Conservation (phyloP, 352 stramenopile genomes). For the Globisporangium ultimum region DNA sequence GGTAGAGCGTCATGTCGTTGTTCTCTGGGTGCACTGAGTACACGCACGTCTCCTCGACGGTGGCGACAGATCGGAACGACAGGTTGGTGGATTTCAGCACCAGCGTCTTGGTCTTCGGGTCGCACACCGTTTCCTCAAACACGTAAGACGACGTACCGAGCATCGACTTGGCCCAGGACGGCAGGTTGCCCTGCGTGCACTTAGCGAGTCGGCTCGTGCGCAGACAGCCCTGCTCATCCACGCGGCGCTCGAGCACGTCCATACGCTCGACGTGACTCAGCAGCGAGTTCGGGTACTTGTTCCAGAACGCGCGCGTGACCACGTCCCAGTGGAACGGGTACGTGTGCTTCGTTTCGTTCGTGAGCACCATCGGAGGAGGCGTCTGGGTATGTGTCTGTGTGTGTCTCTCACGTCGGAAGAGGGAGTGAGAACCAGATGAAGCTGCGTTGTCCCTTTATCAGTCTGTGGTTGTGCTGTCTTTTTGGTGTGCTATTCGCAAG, state of each 20-base stretch:
- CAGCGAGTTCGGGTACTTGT: constrained; percentile 85
- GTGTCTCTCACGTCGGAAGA: too few species aligned
- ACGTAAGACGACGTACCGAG: constrained; percentile 75
- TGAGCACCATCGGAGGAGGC: constrained; percentile 55
- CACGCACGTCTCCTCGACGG: constrained; percentile 79
- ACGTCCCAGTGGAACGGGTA: constrained; percentile 85
- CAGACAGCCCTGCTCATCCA: constrained; percentile 66
- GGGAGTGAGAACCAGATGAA: too few species aligned
- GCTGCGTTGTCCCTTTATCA: too few species aligned
- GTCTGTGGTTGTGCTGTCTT: too few species aligned
- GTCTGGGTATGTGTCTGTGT: too few species aligned
- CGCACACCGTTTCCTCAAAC: constrained; percentile 78
- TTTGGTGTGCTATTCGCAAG: too few species aligned
- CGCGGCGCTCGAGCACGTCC: constrained; percentile 70
- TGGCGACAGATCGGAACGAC: constrained; percentile 71
- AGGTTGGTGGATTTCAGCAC: constrained; percentile 83
- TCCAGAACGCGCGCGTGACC: constrained; percentile 84
- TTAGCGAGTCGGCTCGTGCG: constrained; percentile 69
- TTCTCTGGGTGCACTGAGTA: constrained; percentile 72
- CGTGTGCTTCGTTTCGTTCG: constrained; percentile 66
- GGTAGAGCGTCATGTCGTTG: constrained; percentile 55
- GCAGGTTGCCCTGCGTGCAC: constrained; percentile 73
- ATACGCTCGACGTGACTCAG: constrained; percentile 80
- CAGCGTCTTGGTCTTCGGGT: constrained; percentile 57
- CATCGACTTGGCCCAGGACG: constrained; percentile 62